Evolutionary conservation across 305 asterid genomes (phyloP).

Genomic region (Fraxinus sp.): DNA sequence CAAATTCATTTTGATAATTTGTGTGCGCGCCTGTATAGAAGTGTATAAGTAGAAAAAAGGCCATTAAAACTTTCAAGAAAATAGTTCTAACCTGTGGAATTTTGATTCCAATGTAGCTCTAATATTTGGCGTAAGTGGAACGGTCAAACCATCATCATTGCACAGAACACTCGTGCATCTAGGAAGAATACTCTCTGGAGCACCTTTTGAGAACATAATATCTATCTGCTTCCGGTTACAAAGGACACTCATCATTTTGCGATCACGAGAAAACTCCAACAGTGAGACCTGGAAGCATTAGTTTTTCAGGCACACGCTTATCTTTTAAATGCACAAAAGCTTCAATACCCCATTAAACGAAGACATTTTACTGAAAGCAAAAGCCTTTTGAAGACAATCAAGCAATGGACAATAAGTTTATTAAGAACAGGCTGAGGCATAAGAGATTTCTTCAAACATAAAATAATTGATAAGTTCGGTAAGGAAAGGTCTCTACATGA

Average conservation of each 20-base stretch:
- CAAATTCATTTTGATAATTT: not conserved
- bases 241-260: conserved; percentile 99
- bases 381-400: not conserved
- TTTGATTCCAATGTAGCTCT: conserved; percentile 79
- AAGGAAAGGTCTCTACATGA: not conserved
- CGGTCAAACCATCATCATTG: conserved; percentile 85
- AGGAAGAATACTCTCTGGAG: conserved; percentile 94
- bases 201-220: conserved; percentile 98
- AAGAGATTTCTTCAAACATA: not conserved
- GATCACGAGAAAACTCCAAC: conserved; percentile 97
- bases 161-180: conserved; percentile 88
- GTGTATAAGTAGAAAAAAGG: not conserved
- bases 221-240: conserved; percentile 92
- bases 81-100: conserved; percentile 61
- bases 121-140: conserved; percentile 70
- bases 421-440: not conserved
- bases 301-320: conserved; percentile 12
- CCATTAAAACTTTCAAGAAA: not conserved
- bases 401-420: not conserved
- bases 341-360: conserved; percentile 5
- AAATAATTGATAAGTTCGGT: not conserved
- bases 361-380: not conserved
- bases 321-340: conserved; percentile 12
- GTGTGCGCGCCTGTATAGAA: not conserved
- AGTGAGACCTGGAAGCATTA: conserved; percentile 65